Conservation (phyloP, 371 early-diverging fungal species). For the Mortierella sp. region DNA sequence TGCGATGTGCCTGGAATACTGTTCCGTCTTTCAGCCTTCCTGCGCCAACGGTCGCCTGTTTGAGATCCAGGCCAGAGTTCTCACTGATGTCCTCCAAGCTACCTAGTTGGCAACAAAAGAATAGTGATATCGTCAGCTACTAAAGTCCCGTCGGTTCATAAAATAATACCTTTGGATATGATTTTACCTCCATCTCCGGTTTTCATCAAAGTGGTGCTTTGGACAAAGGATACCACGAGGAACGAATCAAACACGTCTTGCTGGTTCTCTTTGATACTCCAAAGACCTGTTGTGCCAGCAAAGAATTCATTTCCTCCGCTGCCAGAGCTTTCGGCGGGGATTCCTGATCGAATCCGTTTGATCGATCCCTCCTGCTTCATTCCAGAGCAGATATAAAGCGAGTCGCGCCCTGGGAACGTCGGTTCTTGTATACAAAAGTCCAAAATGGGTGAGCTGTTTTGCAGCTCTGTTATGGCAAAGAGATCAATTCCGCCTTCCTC, state of each 20-base stretch:
- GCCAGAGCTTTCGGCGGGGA: conserved; percentile 33
- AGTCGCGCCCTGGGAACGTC: conserved; percentile 31
- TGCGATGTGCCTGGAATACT: conserved; percentile 41
- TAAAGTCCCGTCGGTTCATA: background rate
- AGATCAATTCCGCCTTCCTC: conserved; percentile 32
- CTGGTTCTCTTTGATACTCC: conserved; percentile 24
- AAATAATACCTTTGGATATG: too few relatives aligned
- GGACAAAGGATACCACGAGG: conserved; percentile 37
- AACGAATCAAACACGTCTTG: conserved; percentile 25
- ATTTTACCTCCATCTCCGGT: conserved; percentile 26
- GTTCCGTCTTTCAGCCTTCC: conserved; percentile 23
- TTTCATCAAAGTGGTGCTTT: conserved; percentile 38
- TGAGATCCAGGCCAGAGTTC: conserved; percentile 22
- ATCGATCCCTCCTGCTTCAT: conserved; percentile 34
- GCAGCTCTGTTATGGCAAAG: conserved; percentile 25
- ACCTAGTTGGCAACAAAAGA: conserved; percentile 12
- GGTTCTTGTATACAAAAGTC: conserved; percentile 46
- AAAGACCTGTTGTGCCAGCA: conserved; percentile 36
- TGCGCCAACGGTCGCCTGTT: conserved; percentile 24
- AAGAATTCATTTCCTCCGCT: conserved; percentile 32
- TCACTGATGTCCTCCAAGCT: conserved; percentile 37
- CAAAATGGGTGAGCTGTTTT: conserved; percentile 34
- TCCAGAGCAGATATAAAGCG: conserved; percentile 37
- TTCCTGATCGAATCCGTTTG: conserved; percentile 33
- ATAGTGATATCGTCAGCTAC: background rate